These are phyloP conservation scores for Phanerochaete sordida DNA, from an alignment of 768 basidiomycete species.

Conservation along the genomic window DNA sequence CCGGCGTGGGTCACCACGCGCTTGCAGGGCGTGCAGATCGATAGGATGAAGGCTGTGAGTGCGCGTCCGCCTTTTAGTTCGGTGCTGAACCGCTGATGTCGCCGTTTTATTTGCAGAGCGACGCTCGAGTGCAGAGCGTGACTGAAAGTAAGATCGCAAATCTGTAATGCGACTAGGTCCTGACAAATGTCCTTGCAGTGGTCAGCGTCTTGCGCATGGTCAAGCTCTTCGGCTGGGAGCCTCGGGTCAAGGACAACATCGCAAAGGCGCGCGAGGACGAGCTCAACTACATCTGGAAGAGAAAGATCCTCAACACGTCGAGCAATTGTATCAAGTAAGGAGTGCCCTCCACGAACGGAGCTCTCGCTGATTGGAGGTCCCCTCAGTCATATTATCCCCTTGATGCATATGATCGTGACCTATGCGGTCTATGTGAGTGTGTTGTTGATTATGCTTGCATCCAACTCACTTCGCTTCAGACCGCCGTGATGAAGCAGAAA, in stretches of 20 bases:
- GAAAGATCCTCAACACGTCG: slow-evolving; percentile 46
- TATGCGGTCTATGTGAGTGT: slow-evolving; percentile 53
- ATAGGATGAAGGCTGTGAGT: slow-evolving; percentile 36
- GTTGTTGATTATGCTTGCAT: background rate
- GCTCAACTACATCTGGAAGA: slow-evolving; percentile 48
- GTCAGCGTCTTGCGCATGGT: slow-evolving; percentile 25
- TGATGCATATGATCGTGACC: slow-evolving; percentile 63
- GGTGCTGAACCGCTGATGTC: background rate
- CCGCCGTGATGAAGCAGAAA: slow-evolving; percentile 32
- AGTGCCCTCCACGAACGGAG: slow-evolving; percentile 1
- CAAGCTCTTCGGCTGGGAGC: slow-evolving; percentile 36
- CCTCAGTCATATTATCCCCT: slow-evolving; percentile 53
- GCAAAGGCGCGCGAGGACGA: slow-evolving; percentile 59
- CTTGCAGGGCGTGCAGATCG: slow-evolving; percentile 32
- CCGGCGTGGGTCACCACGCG: slow-evolving; percentile 37
- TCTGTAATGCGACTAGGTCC: background rate
- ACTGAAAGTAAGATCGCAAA: slow-evolving; percentile 31
- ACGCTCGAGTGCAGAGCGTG: slow-evolving; percentile 41
- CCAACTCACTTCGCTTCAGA: slow-evolving; percentile 15
- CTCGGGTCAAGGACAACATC: slow-evolving; percentile 47
- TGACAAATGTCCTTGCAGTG: slow-evolving; percentile 14
- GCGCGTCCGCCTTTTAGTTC: background rate
- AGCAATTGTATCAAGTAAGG: slow-evolving; percentile 41
- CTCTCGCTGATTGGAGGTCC: background rate
- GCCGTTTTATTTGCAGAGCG: slow-evolving; percentile 33